A percentile compares a stretch with the other conserved stretches of the same genome.
Evolutionary conservation across 2,329 filamentous ascomycete genomes (phyloP).

Genomic region (Alternaria angustiovoidea): DNA sequence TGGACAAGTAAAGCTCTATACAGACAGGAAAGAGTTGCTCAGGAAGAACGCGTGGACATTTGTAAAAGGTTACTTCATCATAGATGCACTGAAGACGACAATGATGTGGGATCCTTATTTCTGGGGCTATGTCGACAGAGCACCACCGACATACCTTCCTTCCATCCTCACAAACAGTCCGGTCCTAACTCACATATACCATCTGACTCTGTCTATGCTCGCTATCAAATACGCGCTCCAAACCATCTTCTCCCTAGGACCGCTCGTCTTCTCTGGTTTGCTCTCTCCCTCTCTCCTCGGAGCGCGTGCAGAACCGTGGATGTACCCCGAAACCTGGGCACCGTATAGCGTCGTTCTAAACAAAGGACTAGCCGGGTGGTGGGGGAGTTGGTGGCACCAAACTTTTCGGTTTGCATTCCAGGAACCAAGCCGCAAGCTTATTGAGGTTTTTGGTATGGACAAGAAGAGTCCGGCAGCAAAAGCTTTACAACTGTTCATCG

Average conservation of each 20-base stretch:
- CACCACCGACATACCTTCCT: constrained; percentile 56
- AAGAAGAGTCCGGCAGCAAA: constrained; percentile 48
- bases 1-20: constrained; percentile 50
- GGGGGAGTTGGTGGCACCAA: constrained; percentile 92
- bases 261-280: constrained; percentile 67
- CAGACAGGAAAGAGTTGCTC: constrained; percentile 46
- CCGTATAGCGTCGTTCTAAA: constrained; percentile 65
- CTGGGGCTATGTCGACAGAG: constrained; percentile 59
- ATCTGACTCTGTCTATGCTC: constrained; percentile 63
- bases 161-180: constrained; percentile 53
- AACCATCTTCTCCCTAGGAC: constrained; percentile 66
- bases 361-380: constrained; percentile 79
- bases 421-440: constrained; percentile 63
- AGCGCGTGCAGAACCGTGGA: constrained; percentile 66
- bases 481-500: constrained; percentile 56
- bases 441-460: constrained; percentile 39
- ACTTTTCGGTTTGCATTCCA: constrained; percentile 79
- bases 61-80: constrained; percentile 67
- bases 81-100: constrained; percentile 74
- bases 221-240: constrained; percentile 69
- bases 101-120: constrained; percentile 85
- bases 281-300: constrained; percentile 68
- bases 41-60: constrained; percentile 51
- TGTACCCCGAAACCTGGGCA: constrained; percentile 68
- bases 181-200: constrained; percentile 62